These are phyloP conservation scores for Phytophthora cactorum DNA, from an alignment of 352 stramenopile genomes.

Conservation along the genomic window DNA sequence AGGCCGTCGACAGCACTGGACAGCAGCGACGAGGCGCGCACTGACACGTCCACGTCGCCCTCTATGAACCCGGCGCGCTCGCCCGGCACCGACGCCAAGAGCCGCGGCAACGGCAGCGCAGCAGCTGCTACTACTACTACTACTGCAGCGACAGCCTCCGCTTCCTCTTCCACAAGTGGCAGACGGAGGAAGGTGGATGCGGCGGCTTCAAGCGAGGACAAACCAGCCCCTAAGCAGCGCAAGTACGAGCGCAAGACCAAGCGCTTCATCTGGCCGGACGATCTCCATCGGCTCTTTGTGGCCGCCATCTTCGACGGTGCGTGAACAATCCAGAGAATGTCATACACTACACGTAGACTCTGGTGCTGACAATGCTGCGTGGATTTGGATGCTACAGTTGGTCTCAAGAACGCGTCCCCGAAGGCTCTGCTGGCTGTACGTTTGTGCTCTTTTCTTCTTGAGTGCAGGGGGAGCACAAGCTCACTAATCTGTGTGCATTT, in stretches of 20 bases:
- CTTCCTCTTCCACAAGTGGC: conserved; percentile 10
- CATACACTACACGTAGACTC: background rate
- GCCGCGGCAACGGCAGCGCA: conserved; percentile 6
- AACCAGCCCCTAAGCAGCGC: conserved; percentile 53
- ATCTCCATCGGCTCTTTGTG: conserved; percentile 89
- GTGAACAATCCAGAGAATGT: conserved; percentile 12
- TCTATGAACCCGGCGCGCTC: conserved; percentile 38
- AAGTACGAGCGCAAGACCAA: conserved; percentile 92
- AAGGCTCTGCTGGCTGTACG: conserved; percentile 80
- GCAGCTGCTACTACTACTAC: background rate
- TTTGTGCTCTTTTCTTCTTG: conserved; percentile 3
- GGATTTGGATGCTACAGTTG: conserved; percentile 50
- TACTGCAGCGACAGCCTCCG: background rate
- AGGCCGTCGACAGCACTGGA: conserved; percentile 26
- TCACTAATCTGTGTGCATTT: conserved; percentile 14
- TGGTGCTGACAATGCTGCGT: conserved; percentile 14
- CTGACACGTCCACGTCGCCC: conserved; percentile 40
- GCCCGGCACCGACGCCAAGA: conserved; percentile 24
- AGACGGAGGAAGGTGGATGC: conserved; percentile 31
- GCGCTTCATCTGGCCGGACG: conserved; percentile 88
- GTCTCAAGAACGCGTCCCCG: conserved; percentile 87
- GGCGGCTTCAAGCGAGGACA: conserved; percentile 15
- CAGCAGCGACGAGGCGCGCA: conserved; percentile 49
- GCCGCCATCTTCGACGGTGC: conserved; percentile 87
- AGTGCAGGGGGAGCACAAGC: background rate